Evolutionary conservation across 805 yeast species (phyloP), one percentile per base, ranked within the genome.

Genomic region (Ogataea haglerorum): DNA sequence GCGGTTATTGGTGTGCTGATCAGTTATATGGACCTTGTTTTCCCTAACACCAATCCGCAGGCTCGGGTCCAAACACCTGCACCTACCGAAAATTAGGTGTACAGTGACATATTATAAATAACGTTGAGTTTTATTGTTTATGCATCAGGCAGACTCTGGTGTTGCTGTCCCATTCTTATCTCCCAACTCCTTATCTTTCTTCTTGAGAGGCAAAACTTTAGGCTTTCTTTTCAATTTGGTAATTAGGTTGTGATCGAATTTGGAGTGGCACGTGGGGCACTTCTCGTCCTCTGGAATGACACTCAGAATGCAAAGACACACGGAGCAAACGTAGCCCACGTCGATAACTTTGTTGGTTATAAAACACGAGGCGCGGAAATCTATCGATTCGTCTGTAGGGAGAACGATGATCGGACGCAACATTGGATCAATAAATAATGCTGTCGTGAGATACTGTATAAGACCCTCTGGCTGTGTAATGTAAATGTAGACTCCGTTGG

Each of bases 361-460:
- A 55, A 88, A 91, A 62, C 99, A 93, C 13, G 95, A 88, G 1
- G 99, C 96, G 45, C 96, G 70, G 61, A 93, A 93, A 63, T 93
- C 96, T 18, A 93, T 93, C 46, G 85, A 80, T 3, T 85, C 77
- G 53, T 83, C 83, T 0, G 91, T 84, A 0, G 97, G 96, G 25
- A 86, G 68, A 19, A 88, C 80, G 18, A 93, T 69, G 32, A 81
- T 76, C n/a, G 78, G 74, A 42, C 96, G 70, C 24, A 91, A 66
- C 10, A 84, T 73, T 0, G 98, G 96, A 52, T 90, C 97, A 8
- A 91, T 79, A 51, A 86, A 81, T 63, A 85, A 80, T 2, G 96
- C 93, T 3, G 95, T 83, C 3, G 80, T 59, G 24, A 93, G 69
- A 51, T 87, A 86, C 57, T 91, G 97, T 2, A 90, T 76, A 30